These are phyloP conservation scores for Zopfochytrium polystomum DNA, from an alignment of 371 early-diverging fungal species.

Conservation along the genomic window DNA sequence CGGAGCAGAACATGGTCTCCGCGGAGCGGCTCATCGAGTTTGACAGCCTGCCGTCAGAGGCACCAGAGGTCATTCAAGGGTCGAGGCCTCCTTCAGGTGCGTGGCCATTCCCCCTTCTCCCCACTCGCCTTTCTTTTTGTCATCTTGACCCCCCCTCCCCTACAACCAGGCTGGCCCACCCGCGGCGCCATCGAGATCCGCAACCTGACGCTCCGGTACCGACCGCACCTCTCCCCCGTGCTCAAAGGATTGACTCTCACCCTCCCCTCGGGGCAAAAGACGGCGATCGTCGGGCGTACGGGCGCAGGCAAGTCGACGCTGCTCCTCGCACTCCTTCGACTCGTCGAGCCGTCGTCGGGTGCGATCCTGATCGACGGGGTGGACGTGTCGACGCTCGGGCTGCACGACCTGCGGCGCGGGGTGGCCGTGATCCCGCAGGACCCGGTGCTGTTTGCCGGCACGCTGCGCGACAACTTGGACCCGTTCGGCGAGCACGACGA, in stretches of 20 bases:
- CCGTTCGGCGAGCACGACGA: constrained; percentile 23
- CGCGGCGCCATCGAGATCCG: constrained; percentile 48
- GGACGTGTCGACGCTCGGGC: constrained; percentile 22
- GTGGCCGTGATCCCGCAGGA: constrained; percentile 32
- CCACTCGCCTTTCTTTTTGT: constrained; percentile 2
- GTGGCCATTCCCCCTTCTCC: background rate
- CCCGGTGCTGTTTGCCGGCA: constrained; percentile 25
- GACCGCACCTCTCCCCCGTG: constrained; percentile 59
- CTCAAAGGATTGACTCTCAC: constrained; percentile 54
- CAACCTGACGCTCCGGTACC: constrained; percentile 51
- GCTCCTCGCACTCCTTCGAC: constrained; percentile 77
- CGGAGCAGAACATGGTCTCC: constrained; percentile 23
- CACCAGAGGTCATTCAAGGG: background rate
- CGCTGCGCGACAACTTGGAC: constrained; percentile 27
- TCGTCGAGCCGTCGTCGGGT: constrained; percentile 76
- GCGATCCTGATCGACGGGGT: constrained; percentile 31
- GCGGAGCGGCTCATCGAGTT: constrained; percentile 23
- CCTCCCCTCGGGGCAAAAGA: constrained; percentile 38
- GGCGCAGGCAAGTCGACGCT: constrained; percentile 33
- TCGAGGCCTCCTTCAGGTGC: constrained; percentile 4
- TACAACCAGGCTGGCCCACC: too few relatives aligned
- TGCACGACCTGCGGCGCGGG: constrained; percentile 9
- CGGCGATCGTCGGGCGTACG: constrained; percentile 65
- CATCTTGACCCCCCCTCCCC: too few relatives aligned
- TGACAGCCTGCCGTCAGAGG: constrained; percentile 8